phyloP scores from a whole-genome alignment of 1,284 basidiomycete genomes.

The Naganishia sp. region DNA sequence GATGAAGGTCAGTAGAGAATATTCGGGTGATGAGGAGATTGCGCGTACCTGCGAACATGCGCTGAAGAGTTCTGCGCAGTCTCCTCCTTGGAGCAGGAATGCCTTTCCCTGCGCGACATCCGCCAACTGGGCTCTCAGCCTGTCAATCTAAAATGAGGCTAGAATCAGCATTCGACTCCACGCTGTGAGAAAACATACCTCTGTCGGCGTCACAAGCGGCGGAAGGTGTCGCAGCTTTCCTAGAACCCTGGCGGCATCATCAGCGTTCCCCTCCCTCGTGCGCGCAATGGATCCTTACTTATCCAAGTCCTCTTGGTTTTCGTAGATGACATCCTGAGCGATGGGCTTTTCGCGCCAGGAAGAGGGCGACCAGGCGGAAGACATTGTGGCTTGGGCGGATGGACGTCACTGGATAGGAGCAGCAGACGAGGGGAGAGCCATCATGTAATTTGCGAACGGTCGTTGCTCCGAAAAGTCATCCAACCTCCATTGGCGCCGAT shows the following conservation, averaged over 20 bases:
- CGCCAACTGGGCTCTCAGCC: conserved; percentile 74
- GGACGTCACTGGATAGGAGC: background rate
- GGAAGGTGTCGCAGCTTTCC: conserved; percentile 72
- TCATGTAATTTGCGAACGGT: background rate
- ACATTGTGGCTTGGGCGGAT: background rate
- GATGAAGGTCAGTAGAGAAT: background rate
- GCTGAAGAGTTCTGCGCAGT: conserved; percentile 93
- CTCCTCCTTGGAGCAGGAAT: conserved; percentile 93
- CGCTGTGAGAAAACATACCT: conserved; percentile 59
- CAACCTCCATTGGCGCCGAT: background rate
- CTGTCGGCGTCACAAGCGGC: conserved; percentile 82
- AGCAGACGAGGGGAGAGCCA: background rate
- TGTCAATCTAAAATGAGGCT: conserved; percentile 67
- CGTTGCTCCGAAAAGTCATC: background rate
- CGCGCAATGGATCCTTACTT: conserved; percentile 24
- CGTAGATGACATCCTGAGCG: conserved; percentile 57
- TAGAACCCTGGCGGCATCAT: conserved; percentile 63
- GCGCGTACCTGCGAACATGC: conserved; percentile 78
- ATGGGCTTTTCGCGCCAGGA: conserved; percentile 68
- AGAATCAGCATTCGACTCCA: background rate
- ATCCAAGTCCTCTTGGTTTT: conserved; percentile 51
- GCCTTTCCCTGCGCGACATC: conserved; percentile 83
- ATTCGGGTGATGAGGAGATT: background rate
- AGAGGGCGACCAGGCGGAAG: conserved; percentile 60
- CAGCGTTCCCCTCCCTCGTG: background rate